These are phyloP conservation scores for Phoenix roebelenii DNA, from an alignment of 176 grass and related monocot species.

Conservation along the genomic window DNA sequence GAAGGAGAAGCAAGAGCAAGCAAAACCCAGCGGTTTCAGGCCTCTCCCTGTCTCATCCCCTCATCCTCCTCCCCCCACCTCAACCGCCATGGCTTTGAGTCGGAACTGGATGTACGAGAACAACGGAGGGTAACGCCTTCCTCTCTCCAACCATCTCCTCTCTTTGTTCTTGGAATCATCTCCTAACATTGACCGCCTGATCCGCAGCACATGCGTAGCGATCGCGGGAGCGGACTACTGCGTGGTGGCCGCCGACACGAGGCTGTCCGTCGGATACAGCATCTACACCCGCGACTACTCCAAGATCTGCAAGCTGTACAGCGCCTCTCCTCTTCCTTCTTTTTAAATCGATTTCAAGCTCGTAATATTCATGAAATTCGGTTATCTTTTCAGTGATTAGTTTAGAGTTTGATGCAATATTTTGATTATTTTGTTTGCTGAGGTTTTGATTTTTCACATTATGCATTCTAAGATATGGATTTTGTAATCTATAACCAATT, in stretches of 20 bases:
- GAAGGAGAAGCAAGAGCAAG: too few species aligned
- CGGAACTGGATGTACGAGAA: slow-evolving; percentile 99
- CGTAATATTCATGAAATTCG: too few species aligned
- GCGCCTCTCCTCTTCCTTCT: not conserved
- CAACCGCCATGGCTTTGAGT: slow-evolving; percentile 59
- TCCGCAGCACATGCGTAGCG: slow-evolving; percentile 78
- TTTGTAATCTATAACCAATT: too few species aligned
- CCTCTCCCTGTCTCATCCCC: too few species aligned
- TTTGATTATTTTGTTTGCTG: too few species aligned
- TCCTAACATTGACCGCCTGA: slow-evolving; percentile 15
- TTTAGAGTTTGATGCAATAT: too few species aligned
- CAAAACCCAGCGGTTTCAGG: too few species aligned
- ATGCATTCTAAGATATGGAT: too few species aligned
- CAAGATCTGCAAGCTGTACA: slow-evolving; percentile 96
- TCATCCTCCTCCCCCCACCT: too few species aligned
- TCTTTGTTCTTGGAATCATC: not conserved
- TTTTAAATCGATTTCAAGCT: too few species aligned
- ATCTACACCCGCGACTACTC: slow-evolving; percentile 96
- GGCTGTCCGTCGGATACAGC: slow-evolving; percentile 81
- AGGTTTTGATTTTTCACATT: too few species aligned
- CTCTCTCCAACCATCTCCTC: not conserved
- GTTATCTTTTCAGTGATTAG: too few species aligned
- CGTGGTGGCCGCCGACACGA: slow-evolving; percentile 83
- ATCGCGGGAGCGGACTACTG: slow-evolving; percentile 81
- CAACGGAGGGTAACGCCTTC: slow-evolving; percentile 73